Evolutionary conservation across 192 early-diverging fungal species (phyloP).

Genomic region (Mortierella hygrophila): DNA sequence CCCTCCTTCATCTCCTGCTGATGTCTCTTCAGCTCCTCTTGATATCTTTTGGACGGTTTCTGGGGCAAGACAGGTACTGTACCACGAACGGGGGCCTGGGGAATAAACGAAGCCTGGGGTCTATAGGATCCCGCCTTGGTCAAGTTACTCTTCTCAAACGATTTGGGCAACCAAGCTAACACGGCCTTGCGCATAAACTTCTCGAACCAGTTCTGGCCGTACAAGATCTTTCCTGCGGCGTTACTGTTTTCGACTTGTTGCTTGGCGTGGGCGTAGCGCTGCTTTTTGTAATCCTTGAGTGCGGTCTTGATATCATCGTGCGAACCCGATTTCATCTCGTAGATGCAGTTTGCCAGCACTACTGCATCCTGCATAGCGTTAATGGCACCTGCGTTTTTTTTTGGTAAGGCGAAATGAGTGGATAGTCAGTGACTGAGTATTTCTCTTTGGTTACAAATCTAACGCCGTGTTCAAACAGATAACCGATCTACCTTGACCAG

Average conservation of each 20-base stretch:
- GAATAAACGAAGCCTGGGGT: conserved; percentile 29
- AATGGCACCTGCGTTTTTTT: conserved; percentile 19
- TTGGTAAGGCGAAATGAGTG: neutral
- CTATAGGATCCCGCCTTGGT: conserved; percentile 24
- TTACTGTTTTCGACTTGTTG: conserved; percentile 17
- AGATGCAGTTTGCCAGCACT: conserved; percentile 33
- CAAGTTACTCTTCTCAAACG: conserved; percentile 15
- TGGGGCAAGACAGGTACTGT: conserved; percentile 17
- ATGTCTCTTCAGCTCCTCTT: conserved; percentile 6
- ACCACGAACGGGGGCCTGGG: neutral
- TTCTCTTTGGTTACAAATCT: neutral
- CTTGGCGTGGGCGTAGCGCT: conserved; percentile 31
- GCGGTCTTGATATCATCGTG: conserved; percentile 4
- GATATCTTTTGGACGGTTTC: conserved; percentile 32
- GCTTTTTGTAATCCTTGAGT: conserved; percentile 26
- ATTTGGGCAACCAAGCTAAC: conserved; percentile 27
- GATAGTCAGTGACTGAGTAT: neutral
- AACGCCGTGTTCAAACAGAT: neutral
- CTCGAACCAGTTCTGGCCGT: conserved; percentile 31
- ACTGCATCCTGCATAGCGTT: conserved; percentile 47
- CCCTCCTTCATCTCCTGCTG: neutral
- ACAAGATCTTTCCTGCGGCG: conserved; percentile 16
- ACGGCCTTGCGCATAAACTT: conserved; percentile 24
- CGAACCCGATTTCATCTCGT: conserved; percentile 13
- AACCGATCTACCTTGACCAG: conserved; percentile 20